Base-by-base conservation (phyloP, 208 protist species). In the Trypanosoma cruzi region DNA sequence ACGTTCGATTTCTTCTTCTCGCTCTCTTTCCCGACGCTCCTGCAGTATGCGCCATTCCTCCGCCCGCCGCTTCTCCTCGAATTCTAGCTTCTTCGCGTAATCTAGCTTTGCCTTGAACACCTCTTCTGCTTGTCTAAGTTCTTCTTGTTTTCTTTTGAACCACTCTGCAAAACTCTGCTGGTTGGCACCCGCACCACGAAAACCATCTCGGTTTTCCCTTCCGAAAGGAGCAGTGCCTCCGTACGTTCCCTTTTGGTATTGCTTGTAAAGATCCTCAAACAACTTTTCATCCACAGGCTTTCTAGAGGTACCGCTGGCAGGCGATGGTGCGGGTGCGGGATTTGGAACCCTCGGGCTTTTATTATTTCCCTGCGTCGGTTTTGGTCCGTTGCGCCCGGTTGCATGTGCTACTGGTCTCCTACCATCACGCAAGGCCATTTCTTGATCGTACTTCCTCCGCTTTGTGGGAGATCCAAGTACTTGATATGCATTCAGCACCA, bases 91-190 rank as follows among this genome's bases (percentile, higher is more conserved):
- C 52, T 76, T 82, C 42, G 89, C 83, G 68, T 86, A 85, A 66
- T 94, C 85, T 64, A 85, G 77, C 64, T 90, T 90, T 28, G 83
- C 84, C 64, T 82, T 82, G 24, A 75, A 85, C 52, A 81, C 68
- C 74, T 92, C 89, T 73, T 92, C 85, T 32, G 84, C 79, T 36
- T 75, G 77, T 28, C 84, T 81, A 71, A 92, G 71, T 75, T 94
- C 85, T 65, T 92, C 89, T 67, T 92, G 89, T 68, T 92, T 92
- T 62, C 82, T 75, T 52, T 86, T 85, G 65, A 94, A 94, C 89
- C 89, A 94, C 52, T 94, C 85, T 11, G 85, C 77, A 53, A 94
- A 94, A 52, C 74, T 85, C 46, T 75, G 82, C 64, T 90, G 79
- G 5, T 71, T 53, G 20, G 44, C 58, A 50, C 66, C 73, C 40